Evolutionary conservation across 345 rosid genomes (phyloP).

Genomic region (Hirschfeldia incana): DNA sequence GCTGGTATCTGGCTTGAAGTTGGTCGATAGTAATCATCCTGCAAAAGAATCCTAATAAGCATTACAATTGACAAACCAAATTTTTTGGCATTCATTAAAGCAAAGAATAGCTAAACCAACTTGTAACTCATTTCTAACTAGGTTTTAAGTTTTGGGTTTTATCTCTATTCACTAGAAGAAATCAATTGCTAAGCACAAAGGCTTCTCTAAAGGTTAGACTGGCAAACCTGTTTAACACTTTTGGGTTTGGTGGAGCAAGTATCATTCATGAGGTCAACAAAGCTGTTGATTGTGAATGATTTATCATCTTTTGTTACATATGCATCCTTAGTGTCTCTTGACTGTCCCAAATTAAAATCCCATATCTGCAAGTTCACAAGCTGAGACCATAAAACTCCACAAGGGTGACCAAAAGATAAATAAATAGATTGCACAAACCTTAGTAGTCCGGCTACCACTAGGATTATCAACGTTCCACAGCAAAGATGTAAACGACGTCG

Average conservation of each 20-base stretch:
- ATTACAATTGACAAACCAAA: background rate
- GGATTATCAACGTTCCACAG: conserved; percentile 43
- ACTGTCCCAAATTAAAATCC: conserved; percentile 78
- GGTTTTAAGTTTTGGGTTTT: too few relatives aligned
- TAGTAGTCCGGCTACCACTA: conserved; percentile 45
- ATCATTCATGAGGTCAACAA: conserved; percentile 48
- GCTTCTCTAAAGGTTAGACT: too few relatives aligned
- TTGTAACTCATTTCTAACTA: too few relatives aligned
- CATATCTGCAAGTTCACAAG: conserved; percentile 62
- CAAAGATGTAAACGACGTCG: conserved; percentile 43
- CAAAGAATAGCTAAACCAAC: too few relatives aligned
- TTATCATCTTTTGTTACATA: conserved; percentile 41
- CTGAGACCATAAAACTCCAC: conserved; percentile 6
- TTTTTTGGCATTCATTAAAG: too few relatives aligned
- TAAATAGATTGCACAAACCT: conserved; percentile 46
- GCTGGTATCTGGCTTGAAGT: conserved; percentile 50
- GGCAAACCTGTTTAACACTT: conserved; percentile 47
- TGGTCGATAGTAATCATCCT: conserved; percentile 52
- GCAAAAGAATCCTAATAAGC: conserved; percentile 30
- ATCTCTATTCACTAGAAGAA: too few relatives aligned
- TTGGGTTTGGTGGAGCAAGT: conserved; percentile 43
- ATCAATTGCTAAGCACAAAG: too few relatives aligned
- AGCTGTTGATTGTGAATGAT: conserved; percentile 56
- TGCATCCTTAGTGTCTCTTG: conserved; percentile 51
- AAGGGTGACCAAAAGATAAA: background rate